Conservation (phyloP, 1,284 basidiomycete genomes). For the Ceratobasidium papillatum region DNA sequence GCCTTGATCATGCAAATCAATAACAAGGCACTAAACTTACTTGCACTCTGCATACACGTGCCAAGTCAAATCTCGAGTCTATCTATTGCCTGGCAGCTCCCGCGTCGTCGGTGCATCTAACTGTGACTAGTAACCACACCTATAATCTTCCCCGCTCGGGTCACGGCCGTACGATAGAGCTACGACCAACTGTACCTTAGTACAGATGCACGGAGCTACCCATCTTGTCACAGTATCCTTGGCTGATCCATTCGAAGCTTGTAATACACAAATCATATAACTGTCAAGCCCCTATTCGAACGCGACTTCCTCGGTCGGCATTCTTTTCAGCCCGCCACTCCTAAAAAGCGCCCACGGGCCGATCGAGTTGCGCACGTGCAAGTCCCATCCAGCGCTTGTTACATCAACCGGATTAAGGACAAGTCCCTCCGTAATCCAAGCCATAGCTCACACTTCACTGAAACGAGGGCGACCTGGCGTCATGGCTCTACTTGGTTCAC, state of each 20-base stretch:
- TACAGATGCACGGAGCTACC: background rate
- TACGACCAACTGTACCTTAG: too few relatives aligned
- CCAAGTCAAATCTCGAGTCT: background rate
- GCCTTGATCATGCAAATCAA: background rate
- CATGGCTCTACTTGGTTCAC: background rate
- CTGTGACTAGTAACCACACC: too few relatives aligned
- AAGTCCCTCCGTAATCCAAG: too few relatives aligned
- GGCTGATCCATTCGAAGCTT: background rate
- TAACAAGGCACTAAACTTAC: background rate
- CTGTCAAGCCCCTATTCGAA: background rate
- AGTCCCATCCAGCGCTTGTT: background rate
- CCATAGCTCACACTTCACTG: background rate
- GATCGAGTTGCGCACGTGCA: background rate
- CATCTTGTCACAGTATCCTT: background rate
- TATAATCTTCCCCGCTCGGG: too few relatives aligned
- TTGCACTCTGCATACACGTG: background rate
- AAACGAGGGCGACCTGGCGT: background rate
- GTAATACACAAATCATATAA: background rate
- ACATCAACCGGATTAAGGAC: background rate
- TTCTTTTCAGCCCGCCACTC: background rate
- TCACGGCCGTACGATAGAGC: too few relatives aligned
- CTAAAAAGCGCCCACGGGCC: background rate
- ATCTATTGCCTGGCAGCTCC: background rate
- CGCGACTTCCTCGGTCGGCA: background rate
- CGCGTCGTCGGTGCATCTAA: background rate